Percentiles rank a stretch among this genome's conserved stretches.
phyloP scores from a whole-genome alignment of 768 basidiomycete genomes.

The Cyclocybe aegerita region DNA sequence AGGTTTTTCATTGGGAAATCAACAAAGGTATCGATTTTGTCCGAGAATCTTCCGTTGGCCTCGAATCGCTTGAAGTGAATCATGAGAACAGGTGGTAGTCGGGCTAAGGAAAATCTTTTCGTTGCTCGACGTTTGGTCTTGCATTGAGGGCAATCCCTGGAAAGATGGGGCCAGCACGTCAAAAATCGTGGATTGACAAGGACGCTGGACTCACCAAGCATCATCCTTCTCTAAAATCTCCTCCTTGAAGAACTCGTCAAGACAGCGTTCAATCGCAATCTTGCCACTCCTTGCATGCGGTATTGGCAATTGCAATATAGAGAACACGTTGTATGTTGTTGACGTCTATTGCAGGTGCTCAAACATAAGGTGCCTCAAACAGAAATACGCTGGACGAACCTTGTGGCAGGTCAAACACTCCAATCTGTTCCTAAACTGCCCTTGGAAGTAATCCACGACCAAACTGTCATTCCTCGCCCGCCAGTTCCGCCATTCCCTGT shows the following conservation, averaged over 20 bases:
- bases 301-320: conserved; percentile 90
- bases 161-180: not conserved
- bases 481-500: conserved; percentile 92
- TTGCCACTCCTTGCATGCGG: conserved; percentile 62
- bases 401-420: conserved; percentile 89
- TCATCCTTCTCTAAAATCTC: conserved; percentile 92
- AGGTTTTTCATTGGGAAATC: conserved; percentile 76
- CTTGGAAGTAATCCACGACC: conserved; percentile 97
- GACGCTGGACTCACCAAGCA: conserved; percentile 67
- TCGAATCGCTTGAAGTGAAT: conserved; percentile 94
- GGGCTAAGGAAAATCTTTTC: conserved; percentile 86
- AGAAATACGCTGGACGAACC: conserved; percentile 39
- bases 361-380: not conserved
- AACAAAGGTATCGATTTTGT: conserved; percentile 94
- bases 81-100: conserved; percentile 89
- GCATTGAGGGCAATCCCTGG: conserved; percentile 93
- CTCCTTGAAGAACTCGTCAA: conserved; percentile 87
- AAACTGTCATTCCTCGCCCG: conserved; percentile 88
- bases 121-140: conserved; percentile 84
- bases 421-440: conserved; percentile 89
- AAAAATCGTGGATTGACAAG: not conserved
- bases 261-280: conserved; percentile 74
- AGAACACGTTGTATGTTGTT: conserved; percentile 96
- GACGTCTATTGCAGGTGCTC: conserved; percentile 64
- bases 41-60: conserved; percentile 87